A percentile compares a stretch with the other conserved stretches of the same genome.
Conservation (phyloP, 768 basidiomycete species). For the Solioccasus polychromus region DNA sequence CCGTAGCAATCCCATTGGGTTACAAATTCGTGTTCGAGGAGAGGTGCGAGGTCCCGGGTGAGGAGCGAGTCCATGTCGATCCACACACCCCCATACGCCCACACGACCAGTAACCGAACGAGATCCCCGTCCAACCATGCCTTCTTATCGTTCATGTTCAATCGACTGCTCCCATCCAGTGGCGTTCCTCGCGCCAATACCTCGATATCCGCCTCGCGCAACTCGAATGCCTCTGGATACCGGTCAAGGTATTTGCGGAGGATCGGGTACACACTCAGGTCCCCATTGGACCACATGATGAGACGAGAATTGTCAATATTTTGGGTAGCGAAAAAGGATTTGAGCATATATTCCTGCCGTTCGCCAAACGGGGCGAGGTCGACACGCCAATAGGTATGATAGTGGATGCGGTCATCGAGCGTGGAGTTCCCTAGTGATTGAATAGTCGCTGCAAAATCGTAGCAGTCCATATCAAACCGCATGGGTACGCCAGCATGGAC, state of each 20-base stretch:
- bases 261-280: slow-evolving; percentile 54
- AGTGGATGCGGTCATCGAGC: slow-evolving; percentile 54
- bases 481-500: slow-evolving; percentile 81
- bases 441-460: slow-evolving; percentile 87
- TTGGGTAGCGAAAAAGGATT: slow-evolving; percentile 94
- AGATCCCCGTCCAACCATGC: slow-evolving; percentile 97
- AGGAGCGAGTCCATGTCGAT: slow-evolving; percentile 96
- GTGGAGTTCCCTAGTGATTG: slow-evolving; percentile 29
- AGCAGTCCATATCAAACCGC: slow-evolving; percentile 84
- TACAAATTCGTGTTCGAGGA: slow-evolving; percentile 93
- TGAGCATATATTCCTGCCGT: slow-evolving; percentile 88
- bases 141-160: slow-evolving; percentile 65
- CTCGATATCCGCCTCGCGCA: slow-evolving; percentile 67
- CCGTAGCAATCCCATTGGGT: slow-evolving; percentile 99
- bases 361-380: slow-evolving; percentile 80
- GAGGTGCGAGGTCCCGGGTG: slow-evolving; percentile 80
- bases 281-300: slow-evolving; percentile 91
- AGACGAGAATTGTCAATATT: slow-evolving; percentile 59
- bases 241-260: slow-evolving; percentile 55
- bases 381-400: slow-evolving; percentile 92
- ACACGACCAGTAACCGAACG: slow-evolving; percentile 81
- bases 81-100: slow-evolving; percentile 93
- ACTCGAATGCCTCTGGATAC: slow-evolving; percentile 70
- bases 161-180: slow-evolving; percentile 60
- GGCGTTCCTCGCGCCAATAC: slow-evolving; percentile 71